Evolutionary conservation across 805 yeast genomes (phyloP), one percentile per base, ranked within the genome.

Genomic region (Pichia sporocuriosa): DNA sequence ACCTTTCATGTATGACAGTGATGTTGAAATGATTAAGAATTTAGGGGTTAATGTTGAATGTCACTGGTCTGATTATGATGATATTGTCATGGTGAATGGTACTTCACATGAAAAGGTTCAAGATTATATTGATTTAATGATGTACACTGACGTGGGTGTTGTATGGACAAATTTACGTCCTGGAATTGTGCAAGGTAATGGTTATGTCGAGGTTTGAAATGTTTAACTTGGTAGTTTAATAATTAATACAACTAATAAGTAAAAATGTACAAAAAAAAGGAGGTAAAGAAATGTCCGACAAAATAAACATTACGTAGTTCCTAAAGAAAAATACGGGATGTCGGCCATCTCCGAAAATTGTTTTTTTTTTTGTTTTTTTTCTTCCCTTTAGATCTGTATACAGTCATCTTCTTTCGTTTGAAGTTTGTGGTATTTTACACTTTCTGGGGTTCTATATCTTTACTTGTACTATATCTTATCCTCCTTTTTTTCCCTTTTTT

Each of bases 21-120:
- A 61, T 19, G 59, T 52, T 23, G 61, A 54, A 13, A 60, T 58
- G n/a, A 43, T 39, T 3, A 33, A 37, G 17, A 21, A 64, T 43
- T 59, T 86, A 37, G 81, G 79, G 8, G 70, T 87, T 1, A 59
- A 65, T 7, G 70, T 87, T 8, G 67, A 73, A 20, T 88, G 96
- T 56, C 77, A 66, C 53, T 88, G 90, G 89, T 84, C 86, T 8
- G 94, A 87, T 49, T 75, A 77, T 56, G 78, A 77, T 27, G 73
- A 57, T 37, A 56, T 60, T 20, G 54, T 64, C 7, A 58, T 61
- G 17, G 68, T 66, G 33, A 70, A 65, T 37, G 76, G 70, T 1
- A 57, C 50, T 12, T 7, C 13, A 4, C 46, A 48, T 40, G 22
- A 36, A 35, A 71, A 69, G 44, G 59, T 85, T 4, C 88, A 94